Evolutionary conservation across 1,139 yeast genomes (phyloP), one percentile per base, ranked within the genome.

Genomic region (Geotrichum reessii): DNA sequence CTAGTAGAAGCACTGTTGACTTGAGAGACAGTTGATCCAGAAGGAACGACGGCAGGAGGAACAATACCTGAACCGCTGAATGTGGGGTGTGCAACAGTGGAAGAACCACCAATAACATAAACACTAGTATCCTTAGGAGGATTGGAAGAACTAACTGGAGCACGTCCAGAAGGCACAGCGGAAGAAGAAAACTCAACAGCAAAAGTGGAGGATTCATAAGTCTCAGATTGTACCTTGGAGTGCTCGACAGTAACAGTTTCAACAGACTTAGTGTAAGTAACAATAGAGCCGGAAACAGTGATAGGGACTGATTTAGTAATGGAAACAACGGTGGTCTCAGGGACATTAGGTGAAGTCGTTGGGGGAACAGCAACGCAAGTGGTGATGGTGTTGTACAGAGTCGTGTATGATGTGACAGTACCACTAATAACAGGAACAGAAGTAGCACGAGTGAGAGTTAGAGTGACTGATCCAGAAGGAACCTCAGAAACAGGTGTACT

Each of bases 171-270:
- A 14, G 52, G 40, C 6, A 31, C 22, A n/a, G 42, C 50, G 31
- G 55, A 37, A 42, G 37, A 28, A 37, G 52, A 37, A 33, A 25
- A 37, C 27, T 52, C 22, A 48, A 47, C 51, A 53, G 56, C 37
- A 44, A 52, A 19, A 28, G 56, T 48, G 47, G 40, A n/a, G 12
- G 56, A 24, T 33, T 21, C n/a, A 28, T 28, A 19, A 37, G 47
- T 24, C 28, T 51, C n/a, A 31, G 31, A 14, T 19, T 22, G 24
- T 31, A 31, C 37, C 6, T 12, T 50, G 33, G 56, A 47, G 52
- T 47, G 42, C 47, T 47, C 50, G 47, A 53, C 52, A 48, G 52
- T 48, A 31, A 33, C 48, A 37, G 56, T 47, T 31, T 22, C n/a
- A 37, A 51, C 40, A 4, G 40, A 9, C 11, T 44, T 11, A 8